Evolutionary conservation across 768 basidiomycete species (phyloP), one percentile per base, ranked within the genome.

Genomic region (Serpula lacrymans): DNA sequence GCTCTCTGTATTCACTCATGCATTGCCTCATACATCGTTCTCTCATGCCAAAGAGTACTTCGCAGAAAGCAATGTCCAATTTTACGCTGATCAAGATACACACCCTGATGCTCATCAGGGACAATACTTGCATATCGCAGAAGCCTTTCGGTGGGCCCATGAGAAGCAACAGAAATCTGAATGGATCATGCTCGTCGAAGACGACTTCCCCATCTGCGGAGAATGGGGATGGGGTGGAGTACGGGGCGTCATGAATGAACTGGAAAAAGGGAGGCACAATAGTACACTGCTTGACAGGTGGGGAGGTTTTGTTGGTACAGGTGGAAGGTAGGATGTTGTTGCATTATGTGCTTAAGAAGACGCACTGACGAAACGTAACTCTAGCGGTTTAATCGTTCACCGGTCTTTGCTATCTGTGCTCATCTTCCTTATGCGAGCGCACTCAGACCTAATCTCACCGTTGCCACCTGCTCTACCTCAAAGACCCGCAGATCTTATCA

Each of bases 131-230:
- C 70, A 70, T 47, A 56, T 66, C 23, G 57, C 67, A 6, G 70
- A 72, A 33, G 68, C 68, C 4, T 62, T 71, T 28, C 43, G 60
- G 20, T 71, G 68, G 71, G 46, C 52, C 42, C 24, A 35, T 24
- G 53, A 53, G 30, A 52, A 41, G 28, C 42, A 44, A 4, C 24
- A 43, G 1, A 42, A 45, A 26, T 57, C 65, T 11, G 67, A 71
- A 41, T 71, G 68, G 68, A 46, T 71, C 4, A 70, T 70, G 63
- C 52, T 71, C 10, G 53, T 67, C 21, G 70, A 70, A 39, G 69
- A 72, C 46, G 69, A 72, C 45, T 71, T 71, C 33, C 69, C 70
- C 1, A 31, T 71, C 14, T 71, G 68, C 22, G 63, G 58, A 12
- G 57, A 58, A 5, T 59, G 62, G 48, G 66, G 67, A 17, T 63